phyloP scores from a whole-genome alignment of 176 grass and related monocot species.

The Phyllostachys edulis region DNA sequence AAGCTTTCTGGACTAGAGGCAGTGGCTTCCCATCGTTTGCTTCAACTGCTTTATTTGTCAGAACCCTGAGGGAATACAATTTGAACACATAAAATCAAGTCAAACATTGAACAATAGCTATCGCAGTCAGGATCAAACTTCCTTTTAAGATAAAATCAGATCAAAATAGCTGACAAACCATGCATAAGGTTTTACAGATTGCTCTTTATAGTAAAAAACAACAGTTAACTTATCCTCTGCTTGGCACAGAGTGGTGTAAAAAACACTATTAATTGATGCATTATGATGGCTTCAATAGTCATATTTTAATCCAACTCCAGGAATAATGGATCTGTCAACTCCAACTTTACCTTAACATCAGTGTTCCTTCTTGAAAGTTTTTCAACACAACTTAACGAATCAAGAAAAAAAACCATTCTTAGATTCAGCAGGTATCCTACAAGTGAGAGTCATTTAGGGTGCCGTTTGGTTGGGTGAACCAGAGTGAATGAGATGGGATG shows the following conservation, averaged over 20 bases:
- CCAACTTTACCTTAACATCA: slow-evolving; percentile 1
- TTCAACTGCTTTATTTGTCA: slow-evolving; percentile 95
- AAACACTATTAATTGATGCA: background rate
- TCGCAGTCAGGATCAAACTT: background rate
- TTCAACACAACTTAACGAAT: background rate
- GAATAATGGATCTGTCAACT: background rate
- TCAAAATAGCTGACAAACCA: background rate
- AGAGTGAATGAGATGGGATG: no score
- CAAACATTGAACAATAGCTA: background rate
- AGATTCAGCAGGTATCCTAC: background rate
- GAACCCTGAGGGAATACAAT: slow-evolving; percentile 52
- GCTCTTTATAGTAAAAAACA: background rate
- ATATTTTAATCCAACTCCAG: background rate
- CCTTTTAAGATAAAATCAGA: background rate
- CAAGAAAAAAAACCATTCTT: background rate
- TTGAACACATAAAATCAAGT: background rate
- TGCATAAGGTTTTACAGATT: background rate
- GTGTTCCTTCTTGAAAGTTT: background rate
- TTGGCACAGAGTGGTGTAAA: background rate
- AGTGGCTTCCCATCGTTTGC: slow-evolving; percentile 91
- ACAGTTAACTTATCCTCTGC: background rate
- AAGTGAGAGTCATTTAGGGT: background rate
- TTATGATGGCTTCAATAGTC: background rate
- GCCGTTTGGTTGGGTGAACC: no score
- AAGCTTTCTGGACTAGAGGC: slow-evolving; percentile 75